Base-by-base conservation (phyloP, 2,329 filamentous ascomycete species). In the Orbilia brochopaga region DNA sequence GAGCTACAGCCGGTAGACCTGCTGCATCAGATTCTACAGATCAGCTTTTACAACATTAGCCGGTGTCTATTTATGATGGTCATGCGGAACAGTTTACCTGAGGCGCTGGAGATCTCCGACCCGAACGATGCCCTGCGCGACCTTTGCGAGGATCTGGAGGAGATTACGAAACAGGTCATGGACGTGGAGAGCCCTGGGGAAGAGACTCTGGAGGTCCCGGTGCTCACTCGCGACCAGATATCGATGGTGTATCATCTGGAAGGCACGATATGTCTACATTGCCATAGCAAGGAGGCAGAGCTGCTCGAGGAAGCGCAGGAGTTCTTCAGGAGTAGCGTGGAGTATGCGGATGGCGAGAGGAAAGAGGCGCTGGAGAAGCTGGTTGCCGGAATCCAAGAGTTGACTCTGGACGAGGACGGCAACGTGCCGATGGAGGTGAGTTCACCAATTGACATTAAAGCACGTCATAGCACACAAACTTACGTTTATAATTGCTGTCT, bases 241-340 rank as follows among this genome's bases (percentile, higher is more conserved):
- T 61, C 65, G 2, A 62, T 59, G 23, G 58, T 69, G 6, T 23
- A 69, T 15, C 65, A 69, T 17, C 27, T 69, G 19, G 52, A 69
- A 15, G 65, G 57, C 1, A 69, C 54, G 40, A 69, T 69, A 5
- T 69, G 58, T 23, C 30, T 69, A 7, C 59, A 63, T 46, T 69
- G 51, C 5, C 55, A 67, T 30, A 35, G 30, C 23, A 35, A 53
- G 5, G 56, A 67, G n/a, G 40, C 40, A 21, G 56, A 51, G 3
- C 37, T 67, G 32, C 24, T 57, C n/a, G 35, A 21, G 10, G 53
- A 60, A 23, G 63, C 55, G 8, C 37, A 55, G 6, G 63, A 67
- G 23, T 67, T 58, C n/a, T 57, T 69, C 21, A 30, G 42, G 11
- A 69, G 60, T 30, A 53, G 50, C 15, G 37, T 61, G 19, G 53